phyloP scores from a whole-genome alignment of 352 stramenopile species.

The Phytophthora crassamura region DNA sequence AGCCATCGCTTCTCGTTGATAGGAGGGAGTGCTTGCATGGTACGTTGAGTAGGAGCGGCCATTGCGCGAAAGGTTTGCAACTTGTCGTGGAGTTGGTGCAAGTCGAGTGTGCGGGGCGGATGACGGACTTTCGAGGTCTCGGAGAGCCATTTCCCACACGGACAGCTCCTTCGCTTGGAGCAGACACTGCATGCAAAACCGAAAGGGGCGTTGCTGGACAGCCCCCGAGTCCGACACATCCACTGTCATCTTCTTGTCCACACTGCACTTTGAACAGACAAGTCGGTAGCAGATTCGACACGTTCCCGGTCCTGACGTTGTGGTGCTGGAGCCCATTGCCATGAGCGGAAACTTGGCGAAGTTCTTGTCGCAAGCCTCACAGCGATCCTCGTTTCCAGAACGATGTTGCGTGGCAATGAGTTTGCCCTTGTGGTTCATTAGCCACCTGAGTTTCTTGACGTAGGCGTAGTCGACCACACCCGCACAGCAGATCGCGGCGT shows the following conservation, averaged over 20 bases:
- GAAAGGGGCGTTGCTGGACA: slow-evolving; percentile 43
- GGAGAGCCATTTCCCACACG: slow-evolving; percentile 47
- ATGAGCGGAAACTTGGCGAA: slow-evolving; percentile 28
- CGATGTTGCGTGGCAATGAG: not conserved
- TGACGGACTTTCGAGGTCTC: slow-evolving; percentile 4
- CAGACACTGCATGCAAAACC: slow-evolving; percentile 59
- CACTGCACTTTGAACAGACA: slow-evolving; percentile 57
- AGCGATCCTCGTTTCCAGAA: slow-evolving; percentile 16
- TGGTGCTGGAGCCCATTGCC: not conserved
- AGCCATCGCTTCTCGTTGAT: slow-evolving; percentile 4
- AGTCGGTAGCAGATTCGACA: slow-evolving; percentile 55
- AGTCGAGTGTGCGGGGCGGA: not conserved
- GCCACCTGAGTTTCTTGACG: slow-evolving; percentile 66
- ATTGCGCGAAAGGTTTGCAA: not conserved
- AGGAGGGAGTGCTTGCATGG: not conserved
- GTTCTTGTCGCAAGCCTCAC: slow-evolving; percentile 32
- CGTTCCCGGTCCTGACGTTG: slow-evolving; percentile 11
- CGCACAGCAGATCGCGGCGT: slow-evolving; percentile 48
- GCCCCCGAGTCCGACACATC: slow-evolving; percentile 42
- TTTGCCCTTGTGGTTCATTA: slow-evolving; percentile 43
- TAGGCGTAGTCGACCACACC: slow-evolving; percentile 58
- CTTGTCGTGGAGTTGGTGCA: not conserved
- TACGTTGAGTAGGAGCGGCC: slow-evolving; percentile 21
- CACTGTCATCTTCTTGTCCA: slow-evolving; percentile 63
- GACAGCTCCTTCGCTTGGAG: slow-evolving; percentile 53